phyloP scores from a whole-genome alignment of 2,329 filamentous ascomycete genomes.

The Rutstroemia sp. region DNA sequence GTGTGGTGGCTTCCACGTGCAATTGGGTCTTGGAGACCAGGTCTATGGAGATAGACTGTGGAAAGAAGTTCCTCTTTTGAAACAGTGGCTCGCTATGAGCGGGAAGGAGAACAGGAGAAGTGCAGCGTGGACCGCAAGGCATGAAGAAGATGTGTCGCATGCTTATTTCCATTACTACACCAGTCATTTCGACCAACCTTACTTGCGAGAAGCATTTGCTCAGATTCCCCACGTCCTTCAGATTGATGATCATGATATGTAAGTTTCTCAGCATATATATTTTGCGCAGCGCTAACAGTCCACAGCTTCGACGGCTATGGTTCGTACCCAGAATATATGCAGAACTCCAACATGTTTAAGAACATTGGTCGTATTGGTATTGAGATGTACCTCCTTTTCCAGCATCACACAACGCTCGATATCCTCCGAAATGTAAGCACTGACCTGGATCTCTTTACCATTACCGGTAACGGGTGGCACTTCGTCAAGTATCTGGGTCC shows the following conservation, averaged over 20 bases:
- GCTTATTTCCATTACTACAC: slow-evolving; percentile 99
- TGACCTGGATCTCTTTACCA: slow-evolving; percentile 88
- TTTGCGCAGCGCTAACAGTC: slow-evolving; percentile 9
- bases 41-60: slow-evolving; percentile 93
- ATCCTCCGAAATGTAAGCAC: slow-evolving; percentile 83
- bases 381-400: slow-evolving; percentile 97
- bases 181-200: slow-evolving; percentile 95
- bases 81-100: slow-evolving; percentile 90
- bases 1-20: slow-evolving; percentile 90
- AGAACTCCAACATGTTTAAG: slow-evolving; percentile 94
- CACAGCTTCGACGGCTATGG: slow-evolving; percentile 93
- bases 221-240: slow-evolving; percentile 93
- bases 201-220: slow-evolving; percentile 88
- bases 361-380: slow-evolving; percentile 94
- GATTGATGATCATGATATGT: slow-evolving; percentile 97
- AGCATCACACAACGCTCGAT: slow-evolving; percentile 93
- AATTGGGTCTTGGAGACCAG: slow-evolving; percentile 86
- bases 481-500: slow-evolving; percentile 96
- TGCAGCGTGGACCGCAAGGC: slow-evolving; percentile 83
- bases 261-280: slow-evolving; percentile 37
- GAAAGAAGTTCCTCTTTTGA: slow-evolving; percentile 89
- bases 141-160: slow-evolving; percentile 92
- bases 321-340: slow-evolving; percentile 97
- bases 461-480: slow-evolving; percentile 97
- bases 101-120: slow-evolving; percentile 91